Evolutionary conservation across 257 asterid species (phyloP).

Genomic region (Gentiana dahurica): DNA sequence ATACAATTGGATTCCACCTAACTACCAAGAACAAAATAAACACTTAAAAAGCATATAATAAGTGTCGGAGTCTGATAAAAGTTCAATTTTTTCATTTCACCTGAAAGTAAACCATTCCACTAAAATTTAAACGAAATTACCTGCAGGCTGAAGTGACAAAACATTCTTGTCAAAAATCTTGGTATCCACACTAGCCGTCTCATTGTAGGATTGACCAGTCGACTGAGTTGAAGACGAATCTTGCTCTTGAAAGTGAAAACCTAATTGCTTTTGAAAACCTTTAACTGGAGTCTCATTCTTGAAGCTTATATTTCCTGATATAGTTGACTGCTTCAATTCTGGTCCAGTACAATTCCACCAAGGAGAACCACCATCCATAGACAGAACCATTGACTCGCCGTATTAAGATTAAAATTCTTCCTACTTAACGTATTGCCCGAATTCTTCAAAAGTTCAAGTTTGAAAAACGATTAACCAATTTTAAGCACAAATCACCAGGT

Average conservation of each 20-base stretch:
- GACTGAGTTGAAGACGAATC: slow-evolving; percentile 23
- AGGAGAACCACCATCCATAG: slow-evolving; percentile 6
- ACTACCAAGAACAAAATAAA: no score
- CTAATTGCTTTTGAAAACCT: slow-evolving; percentile 8
- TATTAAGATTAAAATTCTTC: slow-evolving; percentile 5
- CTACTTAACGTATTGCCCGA: slow-evolving; percentile 5
- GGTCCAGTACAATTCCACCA: slow-evolving; percentile 12
- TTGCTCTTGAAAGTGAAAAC: slow-evolving; percentile 16
- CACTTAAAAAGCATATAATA: no score
- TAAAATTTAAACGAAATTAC: slow-evolving; percentile 5
- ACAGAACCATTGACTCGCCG: slow-evolving; percentile 1
- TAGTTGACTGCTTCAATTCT: slow-evolving; percentile 10
- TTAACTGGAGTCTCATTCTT: slow-evolving; percentile 2
- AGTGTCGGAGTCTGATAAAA: no score
- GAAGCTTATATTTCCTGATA: slow-evolving; percentile 12
- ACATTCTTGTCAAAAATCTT: slow-evolving; percentile 6
- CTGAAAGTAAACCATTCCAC: background rate
- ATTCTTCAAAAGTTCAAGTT: slow-evolving; percentile 3
- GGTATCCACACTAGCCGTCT: slow-evolving; percentile 10
- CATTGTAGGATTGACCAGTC: slow-evolving; percentile 18
- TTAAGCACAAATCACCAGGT: background rate
- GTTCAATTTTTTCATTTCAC: background rate
- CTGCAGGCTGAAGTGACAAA: slow-evolving; percentile 6
- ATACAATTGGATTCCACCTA: no score
- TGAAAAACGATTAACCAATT: background rate